Base-by-base conservation (phyloP, 2,329 filamentous ascomycete genomes). In the Xylariaceae sp. region DNA sequence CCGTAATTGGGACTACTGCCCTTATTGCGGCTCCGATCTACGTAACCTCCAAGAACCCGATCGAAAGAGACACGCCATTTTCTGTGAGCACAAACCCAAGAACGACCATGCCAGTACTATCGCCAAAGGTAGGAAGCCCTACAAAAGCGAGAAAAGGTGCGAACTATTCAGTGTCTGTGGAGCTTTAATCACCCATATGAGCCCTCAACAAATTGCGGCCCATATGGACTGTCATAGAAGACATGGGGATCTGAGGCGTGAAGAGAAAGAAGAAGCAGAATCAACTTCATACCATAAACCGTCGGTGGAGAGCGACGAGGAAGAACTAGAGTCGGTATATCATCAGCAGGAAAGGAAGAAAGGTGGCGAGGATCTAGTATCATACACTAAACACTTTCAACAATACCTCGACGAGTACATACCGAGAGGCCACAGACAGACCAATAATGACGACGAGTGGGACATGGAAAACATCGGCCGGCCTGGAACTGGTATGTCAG, bases 11-110 rank as follows among this genome's bases (percentile, higher is more conserved):
- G 45, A 55, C 35, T 49, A 15, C 27, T 58, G 57, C 41, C 27
- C 44, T n/a, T 32, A 39, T 17, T 58, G 57, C 40, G 50, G 52
- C 9, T 27, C 51, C 15, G 11, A 44, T 5, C 47, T 59, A 3
- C 17, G 19, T 9, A 47, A 46, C 3, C n/a, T 36, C 2, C 40
- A n/a, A 3, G n/a, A 18, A 6, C 4, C 17, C 4, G 49, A 35
- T 1, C 50, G 43, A 19, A 14, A 17, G n/a, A 22, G 31, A 10
- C 56, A 58, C 11, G 44, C 46, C 6, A 9, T 18, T 6, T 30
- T 7, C 6, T 56, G 55, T 36, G 42, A 45, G 18, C 15, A 41
- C 31, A 31, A n/a, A 18, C 44, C 40, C 7, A 27, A 27, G 22
- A 27, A 36, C 30, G 27, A 48, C 19, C 15, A 38, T 14, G 31